Evolutionary conservation across 164 flowering plant genomes (phyloP).

Genomic region (Paratinospora sagittata): DNA sequence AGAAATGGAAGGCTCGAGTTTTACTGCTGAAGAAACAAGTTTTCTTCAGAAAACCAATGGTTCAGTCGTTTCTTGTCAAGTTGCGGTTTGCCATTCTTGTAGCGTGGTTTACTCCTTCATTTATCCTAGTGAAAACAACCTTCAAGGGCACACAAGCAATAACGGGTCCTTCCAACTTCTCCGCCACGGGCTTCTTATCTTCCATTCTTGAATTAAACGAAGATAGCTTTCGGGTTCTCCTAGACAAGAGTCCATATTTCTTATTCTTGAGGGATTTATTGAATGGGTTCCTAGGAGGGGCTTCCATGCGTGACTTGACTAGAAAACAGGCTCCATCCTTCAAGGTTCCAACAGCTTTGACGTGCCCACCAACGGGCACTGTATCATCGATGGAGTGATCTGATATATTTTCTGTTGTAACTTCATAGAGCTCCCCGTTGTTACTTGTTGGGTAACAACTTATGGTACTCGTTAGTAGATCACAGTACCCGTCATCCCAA

Average conservation of each 20-base stretch:
- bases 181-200: conserved; percentile 29
- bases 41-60: not conserved
- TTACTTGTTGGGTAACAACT: conserved; percentile 19
- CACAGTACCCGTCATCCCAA: conserved; percentile 47
- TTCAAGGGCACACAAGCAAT: conserved; percentile 74
- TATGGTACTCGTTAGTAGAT: conserved; percentile 20
- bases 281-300: conserved; percentile 24
- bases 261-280: conserved; percentile 32
- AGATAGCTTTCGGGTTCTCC: conserved; percentile 70
- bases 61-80: conserved; percentile 15
- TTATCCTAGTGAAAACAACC: conserved; percentile 79
- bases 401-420: conserved; percentile 13
- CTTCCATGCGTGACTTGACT: conserved; percentile 13
- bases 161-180: conserved; percentile 40
- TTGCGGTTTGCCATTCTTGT: conserved; percentile 23
- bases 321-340: conserved; percentile 13
- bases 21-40: not conserved
- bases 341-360: not conserved
- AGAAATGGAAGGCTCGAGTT: not conserved
- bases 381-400: no score
- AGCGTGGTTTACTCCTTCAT: conserved; percentile 56
- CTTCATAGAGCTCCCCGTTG: conserved; percentile 17
- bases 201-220: conserved; percentile 38
- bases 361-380: no score
- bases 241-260: conserved; percentile 37